Base-by-base conservation (phyloP, 108 stramenopile genomes). In the Skeletonema potamos region DNA sequence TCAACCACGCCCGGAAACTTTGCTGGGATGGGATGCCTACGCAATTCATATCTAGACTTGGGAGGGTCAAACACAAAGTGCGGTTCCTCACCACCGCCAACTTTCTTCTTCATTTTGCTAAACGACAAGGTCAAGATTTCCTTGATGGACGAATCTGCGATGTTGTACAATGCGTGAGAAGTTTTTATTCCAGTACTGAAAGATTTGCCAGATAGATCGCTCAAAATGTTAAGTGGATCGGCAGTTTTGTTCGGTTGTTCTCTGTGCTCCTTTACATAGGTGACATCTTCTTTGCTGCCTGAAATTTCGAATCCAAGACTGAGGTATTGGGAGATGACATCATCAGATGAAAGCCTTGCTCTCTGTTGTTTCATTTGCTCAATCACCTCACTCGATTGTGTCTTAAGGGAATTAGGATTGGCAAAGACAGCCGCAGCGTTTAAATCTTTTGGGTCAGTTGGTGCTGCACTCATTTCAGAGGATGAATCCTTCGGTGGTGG, bases 1-100 rank as follows among this genome's bases (percentile, higher is more conserved):
- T 98, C 96, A 62, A 84, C 83, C 10, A 89, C 84, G 27, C 94
- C 96, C 22, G 85, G 85, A 60, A 98, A 98, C 17, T 73, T 82
- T 6, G 87, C 89, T 27, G 91, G 92, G 27, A 92, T 74, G 7
- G 88, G 75, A 63, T 82, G 67, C 13, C 84, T 51, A 51, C 90
- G 84, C 41, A 85, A 81, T 66, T 94, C 91, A 59, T 79, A 92
- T 13, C 84, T 74, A 20, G 91, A 89, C 29, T 72, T 62, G 6
- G 91, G 88, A 20, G 90, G 93, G 61, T 88, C 90, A 67, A 94
- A 86, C 18, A 78, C 61, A 63, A 71, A 84, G n/a, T 54, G 22
- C 13, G 18, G 11, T 29, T 70, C 57, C 2, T 79, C 70, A 20
- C 32, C 43, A 37, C 37, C 56, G 12, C 1, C 18, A 10, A 18